A percentile compares a stretch with the other conserved stretches of the same genome.
Evolutionary conservation across 768 basidiomycete genomes (phyloP).

Genomic region (Hypholoma fasciculare): DNA sequence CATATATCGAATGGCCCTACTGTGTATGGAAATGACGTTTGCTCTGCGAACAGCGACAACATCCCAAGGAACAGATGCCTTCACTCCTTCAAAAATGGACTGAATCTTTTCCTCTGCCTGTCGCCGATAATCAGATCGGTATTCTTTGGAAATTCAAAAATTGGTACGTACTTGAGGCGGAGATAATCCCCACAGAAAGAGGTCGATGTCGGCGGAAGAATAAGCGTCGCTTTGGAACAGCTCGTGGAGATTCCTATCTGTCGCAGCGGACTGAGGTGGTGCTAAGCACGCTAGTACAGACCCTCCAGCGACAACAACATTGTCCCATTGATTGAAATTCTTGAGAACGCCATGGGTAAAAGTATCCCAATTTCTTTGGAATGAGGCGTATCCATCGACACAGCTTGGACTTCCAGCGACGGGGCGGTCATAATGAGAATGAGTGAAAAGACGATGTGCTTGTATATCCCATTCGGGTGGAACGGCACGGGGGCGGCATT

Average conservation of each 20-base stretch:
- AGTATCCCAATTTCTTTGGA: slow-evolving; percentile 44
- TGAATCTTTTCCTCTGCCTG: slow-evolving; percentile 45
- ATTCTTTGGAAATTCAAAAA: neutral
- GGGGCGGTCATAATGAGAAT: neutral
- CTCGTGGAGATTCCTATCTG: slow-evolving; percentile 28
- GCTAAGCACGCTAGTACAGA: slow-evolving; percentile 43
- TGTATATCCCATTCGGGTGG: neutral
- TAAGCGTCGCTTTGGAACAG: slow-evolving; percentile 39
- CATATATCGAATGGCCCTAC: slow-evolving; percentile 20
- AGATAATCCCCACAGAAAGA: slow-evolving; percentile 47
- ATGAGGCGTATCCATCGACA: slow-evolving; percentile 32
- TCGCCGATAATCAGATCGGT: neutral
- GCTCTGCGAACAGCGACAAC: slow-evolving; percentile 49
- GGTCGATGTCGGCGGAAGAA: slow-evolving; percentile 46
- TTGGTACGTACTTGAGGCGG: slow-evolving; percentile 30
- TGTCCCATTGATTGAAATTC: slow-evolving; percentile 42
- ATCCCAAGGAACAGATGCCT: slow-evolving; percentile 49
- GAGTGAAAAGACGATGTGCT: neutral
- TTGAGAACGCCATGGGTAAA: slow-evolving; percentile 47
- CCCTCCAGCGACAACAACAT: slow-evolving; percentile 48
- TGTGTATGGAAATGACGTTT: slow-evolving; percentile 49
- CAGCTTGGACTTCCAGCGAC: neutral
- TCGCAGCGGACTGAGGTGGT: slow-evolving; percentile 14
- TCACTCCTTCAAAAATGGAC: slow-evolving; percentile 44
- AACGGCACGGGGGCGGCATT: neutral